Base-by-base conservation (phyloP, 805 yeast genomes). In the Diddensiella santjacobensis region DNA sequence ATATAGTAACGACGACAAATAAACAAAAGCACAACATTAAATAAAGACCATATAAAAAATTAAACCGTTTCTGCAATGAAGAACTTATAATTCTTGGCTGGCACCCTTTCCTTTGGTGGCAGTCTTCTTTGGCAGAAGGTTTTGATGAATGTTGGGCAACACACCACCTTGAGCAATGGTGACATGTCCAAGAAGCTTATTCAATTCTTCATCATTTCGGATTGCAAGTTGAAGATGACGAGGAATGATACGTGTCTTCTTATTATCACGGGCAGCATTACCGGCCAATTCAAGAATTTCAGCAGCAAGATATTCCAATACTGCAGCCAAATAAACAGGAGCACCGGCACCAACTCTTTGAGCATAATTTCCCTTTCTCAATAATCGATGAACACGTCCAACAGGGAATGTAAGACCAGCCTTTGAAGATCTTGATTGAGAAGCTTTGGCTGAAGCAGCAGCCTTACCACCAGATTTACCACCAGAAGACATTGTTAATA, bases 131-230 rank as follows among this genome's bases (percentile, higher is more conserved):
- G 91, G 90, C 66, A 90, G 82, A 72, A 90, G 83, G 78, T 84
- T 83, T 75, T 83, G 88, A 77, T 87, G 96, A 70, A 89, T 87
- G 83, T 88, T 87, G 78, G 97, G 97, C 73, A 90, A 81, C 64
- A 91, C 97, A 87, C 97, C 97, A 84, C 97, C 97, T 75, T 89
- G 95, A 61, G 97, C 96, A 66, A 90, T 91, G 58, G 96, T 90
- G 59, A 91, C 99, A 71, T 88, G 88, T 57, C 84, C 82, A 59
- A 91, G 79, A 65, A 90, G 81, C 74, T 87, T 89, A 87, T 91
- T 90, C 73, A 91, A 81, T 76, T 91, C 97, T 77, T 91, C 97
- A 80, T 91, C 98, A 70, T 90, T 91, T 81, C 98, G 87, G 80
- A 90, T 90, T 73, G 98, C 98, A 65, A 90, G 81, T 77, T 90